phyloP scores from a whole-genome alignment of 2,329 filamentous ascomycete species.

The Dactylellina sp. region DNA sequence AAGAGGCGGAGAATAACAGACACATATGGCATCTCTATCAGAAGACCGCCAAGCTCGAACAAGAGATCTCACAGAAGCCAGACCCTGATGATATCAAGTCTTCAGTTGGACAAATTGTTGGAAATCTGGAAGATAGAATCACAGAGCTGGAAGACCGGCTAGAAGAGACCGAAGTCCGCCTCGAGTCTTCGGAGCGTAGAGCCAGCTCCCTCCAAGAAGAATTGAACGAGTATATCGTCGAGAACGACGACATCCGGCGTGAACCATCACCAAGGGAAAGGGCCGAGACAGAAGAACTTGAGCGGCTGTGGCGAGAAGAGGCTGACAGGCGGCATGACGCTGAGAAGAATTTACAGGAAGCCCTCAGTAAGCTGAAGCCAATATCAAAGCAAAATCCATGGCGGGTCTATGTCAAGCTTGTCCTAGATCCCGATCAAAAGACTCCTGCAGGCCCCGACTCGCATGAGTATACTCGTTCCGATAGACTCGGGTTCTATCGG shows the following conservation, averaged over 20 bases:
- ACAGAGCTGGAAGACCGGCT: slow-evolving; percentile 43
- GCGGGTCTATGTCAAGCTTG: slow-evolving; percentile 50
- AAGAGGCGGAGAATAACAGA: slow-evolving; percentile 50
- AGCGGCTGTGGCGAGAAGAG: slow-evolving; percentile 34
- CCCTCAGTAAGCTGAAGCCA: slow-evolving; percentile 39
- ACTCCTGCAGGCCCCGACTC: slow-evolving; percentile 26
- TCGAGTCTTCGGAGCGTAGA: slow-evolving; percentile 46
- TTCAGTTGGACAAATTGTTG: slow-evolving; percentile 32
- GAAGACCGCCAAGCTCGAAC: slow-evolving; percentile 51
- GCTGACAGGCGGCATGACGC: slow-evolving; percentile 28
- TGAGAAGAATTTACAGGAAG: slow-evolving; percentile 45
- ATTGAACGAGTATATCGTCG: slow-evolving; percentile 41
- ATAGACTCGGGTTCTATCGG: slow-evolving; percentile 48
- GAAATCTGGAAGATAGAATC: slow-evolving; percentile 43
- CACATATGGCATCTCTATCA: slow-evolving; percentile 57
- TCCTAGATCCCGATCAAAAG: slow-evolving; percentile 48
- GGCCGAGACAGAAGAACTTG: slow-evolving; percentile 30
- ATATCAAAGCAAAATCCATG: slow-evolving; percentile 55
- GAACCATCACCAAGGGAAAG: slow-evolving; percentile 29
- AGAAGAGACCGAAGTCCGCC: slow-evolving; percentile 45
- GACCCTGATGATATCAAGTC: slow-evolving; percentile 41
- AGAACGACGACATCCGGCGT: slow-evolving; percentile 44
- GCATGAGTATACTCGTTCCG: slow-evolving; percentile 39
- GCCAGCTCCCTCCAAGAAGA: slow-evolving; percentile 46
- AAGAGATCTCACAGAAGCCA: slow-evolving; percentile 53